Evolutionary conservation across 805 yeast species (phyloP).

Genomic region (Candida sanyiensis): DNA sequence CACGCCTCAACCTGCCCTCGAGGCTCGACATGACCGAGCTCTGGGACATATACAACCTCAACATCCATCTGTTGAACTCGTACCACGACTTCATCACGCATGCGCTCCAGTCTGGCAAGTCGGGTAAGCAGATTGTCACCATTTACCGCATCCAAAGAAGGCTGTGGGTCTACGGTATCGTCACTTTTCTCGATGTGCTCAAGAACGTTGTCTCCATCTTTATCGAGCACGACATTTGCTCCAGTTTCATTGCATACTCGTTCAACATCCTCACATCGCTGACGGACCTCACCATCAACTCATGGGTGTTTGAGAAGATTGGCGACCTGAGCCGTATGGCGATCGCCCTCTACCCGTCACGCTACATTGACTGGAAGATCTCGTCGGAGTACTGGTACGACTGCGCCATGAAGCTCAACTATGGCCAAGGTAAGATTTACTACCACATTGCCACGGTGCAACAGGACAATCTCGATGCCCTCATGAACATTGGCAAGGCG

Average conservation of each 20-base stretch:
- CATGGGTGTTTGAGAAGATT: conserved; percentile 72
- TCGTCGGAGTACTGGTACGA: conserved; percentile 82
- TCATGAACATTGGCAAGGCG: conserved; percentile 72
- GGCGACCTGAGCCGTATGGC: conserved; percentile 89
- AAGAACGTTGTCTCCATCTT: conserved; percentile 69
- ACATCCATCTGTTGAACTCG: conserved; percentile 58
- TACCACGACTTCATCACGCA: conserved; percentile 68
- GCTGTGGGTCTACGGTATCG: conserved; percentile 83
- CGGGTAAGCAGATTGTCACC: conserved; percentile 73
- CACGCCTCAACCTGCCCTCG: conserved; percentile 48
- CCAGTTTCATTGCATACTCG: conserved; percentile 68
- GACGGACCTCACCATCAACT: conserved; percentile 29
- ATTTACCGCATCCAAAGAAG: conserved; percentile 73
- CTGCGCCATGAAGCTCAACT: conserved; percentile 63
- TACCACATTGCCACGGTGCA: conserved; percentile 88
- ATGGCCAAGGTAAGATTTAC: conserved; percentile 80
- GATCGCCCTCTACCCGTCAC: conserved; percentile 73
- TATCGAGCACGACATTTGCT: conserved; percentile 72
- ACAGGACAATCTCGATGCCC: conserved; percentile 61
- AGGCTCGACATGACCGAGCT: conserved; percentile 55
- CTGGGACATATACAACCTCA: conserved; percentile 68
- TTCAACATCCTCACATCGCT: conserved; percentile 45
- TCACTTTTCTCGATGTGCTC: conserved; percentile 70
- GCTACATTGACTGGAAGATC: conserved; percentile 79
- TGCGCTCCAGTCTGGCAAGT: conserved; percentile 66